A percentile compares a stretch with the other conserved stretches of the same genome.
Evolutionary conservation across 345 rosid genomes (phyloP).

Genomic region (Physaria fendleri): DNA sequence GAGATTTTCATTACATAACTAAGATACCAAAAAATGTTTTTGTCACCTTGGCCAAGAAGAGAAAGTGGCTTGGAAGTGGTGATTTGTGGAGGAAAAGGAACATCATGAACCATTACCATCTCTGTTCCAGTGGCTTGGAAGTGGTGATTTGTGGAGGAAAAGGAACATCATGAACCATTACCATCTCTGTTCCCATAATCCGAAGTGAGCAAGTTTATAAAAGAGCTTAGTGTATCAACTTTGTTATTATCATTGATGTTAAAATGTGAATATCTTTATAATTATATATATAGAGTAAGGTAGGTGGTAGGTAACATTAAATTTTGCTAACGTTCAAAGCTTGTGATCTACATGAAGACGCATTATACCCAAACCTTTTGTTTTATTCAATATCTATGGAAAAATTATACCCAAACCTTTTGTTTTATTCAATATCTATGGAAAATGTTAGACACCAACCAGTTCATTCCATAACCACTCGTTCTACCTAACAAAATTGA

Average conservation of each 20-base stretch:
- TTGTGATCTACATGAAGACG: constrained; percentile 21
- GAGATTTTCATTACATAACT: not conserved
- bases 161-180: constrained; percentile 65
- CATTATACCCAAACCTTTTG: not conserved
- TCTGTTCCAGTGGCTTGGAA: constrained; percentile 63
- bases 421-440: not conserved
- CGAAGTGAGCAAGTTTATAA: not conserved
- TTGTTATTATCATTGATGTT: not conserved
- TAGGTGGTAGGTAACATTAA: constrained; percentile 30
- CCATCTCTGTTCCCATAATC: constrained; percentile 56
- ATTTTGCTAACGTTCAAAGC: constrained; percentile 31
- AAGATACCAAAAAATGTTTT: not conserved
- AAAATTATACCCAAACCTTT: constrained; percentile 17
- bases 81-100: constrained; percentile 62
- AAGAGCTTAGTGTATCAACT: not conserved
- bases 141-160: constrained; percentile 54
- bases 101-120: constrained; percentile 59
- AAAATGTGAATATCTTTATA: constrained; percentile 2
- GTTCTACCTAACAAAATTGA: constrained; percentile 24
- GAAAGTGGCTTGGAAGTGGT: constrained; percentile 52
- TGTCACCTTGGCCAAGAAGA: constrained; percentile 64
- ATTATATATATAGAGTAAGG: constrained; percentile 5
- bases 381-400: not conserved
- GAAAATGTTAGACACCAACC: constrained; percentile 2
- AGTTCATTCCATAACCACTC: constrained; percentile 27